Evolutionary conservation across 441 rosid species (phyloP), one percentile per base, ranked within the genome.

Genomic region (Syzygium syzygioides): DNA sequence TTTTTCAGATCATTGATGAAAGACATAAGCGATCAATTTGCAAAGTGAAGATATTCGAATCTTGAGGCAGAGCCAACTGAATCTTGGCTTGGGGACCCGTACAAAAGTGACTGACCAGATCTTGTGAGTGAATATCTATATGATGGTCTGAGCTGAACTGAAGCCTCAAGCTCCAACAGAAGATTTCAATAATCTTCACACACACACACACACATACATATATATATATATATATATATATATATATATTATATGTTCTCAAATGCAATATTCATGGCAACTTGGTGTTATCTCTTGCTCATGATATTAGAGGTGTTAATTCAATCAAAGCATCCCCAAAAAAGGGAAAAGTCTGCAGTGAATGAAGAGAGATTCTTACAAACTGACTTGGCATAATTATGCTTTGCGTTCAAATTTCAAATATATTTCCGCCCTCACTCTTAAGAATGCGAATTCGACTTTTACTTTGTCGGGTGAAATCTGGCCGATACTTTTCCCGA

Each of bases 401-500:
- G 80, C 1, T 37, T 37, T 0, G 50, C 6, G 52, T 12, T 41
- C 83, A 37, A 19, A 20, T 71, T 71, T 41, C 28, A 37, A 23
- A 25, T 23, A 37, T 23, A 23, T 76, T 76, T 76, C n/a, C 25
- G 7, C n/a, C 13, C n/a, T 76, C 68, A 2, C 83, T 41, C 52
- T 41, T 41, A 41, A 76, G n/a, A 26, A 76, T 76, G 52, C 1
- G 3, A 76, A 76, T 3, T 34, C 18, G 11, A 41, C 83, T 76
- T 76, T 76, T 41, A 41, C 83, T 76, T 76, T 0, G 1, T 25
- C 2, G 0, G n/a, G 83, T 37, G 41, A 71, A 71, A 37, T 37
- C n/a, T 12, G 0, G 6, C 0, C 6, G 0, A 52, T 23, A 41
- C 83, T 76, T 76, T 76, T 76, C 1, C 18, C 10, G 52, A 23